Evolutionary conservation across 1,284 basidiomycete genomes (phyloP).

Genomic region (Blastosporella zonata): DNA sequence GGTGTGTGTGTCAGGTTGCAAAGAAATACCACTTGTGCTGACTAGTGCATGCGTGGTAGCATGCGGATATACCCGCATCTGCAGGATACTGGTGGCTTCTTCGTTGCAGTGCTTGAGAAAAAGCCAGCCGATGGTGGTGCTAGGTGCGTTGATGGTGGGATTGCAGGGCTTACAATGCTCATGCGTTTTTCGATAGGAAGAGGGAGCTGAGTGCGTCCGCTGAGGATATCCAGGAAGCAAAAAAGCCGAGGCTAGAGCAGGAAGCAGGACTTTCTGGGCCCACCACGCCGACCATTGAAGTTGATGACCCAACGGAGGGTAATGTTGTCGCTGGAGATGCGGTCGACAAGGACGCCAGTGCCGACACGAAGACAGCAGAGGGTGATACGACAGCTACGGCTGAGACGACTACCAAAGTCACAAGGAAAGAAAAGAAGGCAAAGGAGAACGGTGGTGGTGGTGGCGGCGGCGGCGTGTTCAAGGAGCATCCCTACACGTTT

Average conservation of each 20-base stretch:
- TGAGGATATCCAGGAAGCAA: constrained; percentile 20
- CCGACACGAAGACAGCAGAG: not conserved
- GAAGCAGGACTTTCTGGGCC: constrained; percentile 12
- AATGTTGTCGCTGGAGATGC: not conserved
- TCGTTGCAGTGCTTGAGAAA: constrained; percentile 84
- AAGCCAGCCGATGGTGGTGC: constrained; percentile 23
- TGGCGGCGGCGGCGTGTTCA: constrained; percentile 58
- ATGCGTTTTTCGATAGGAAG: constrained; percentile 8
- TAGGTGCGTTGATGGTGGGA: constrained; percentile 6
- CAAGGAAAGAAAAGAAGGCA: constrained; percentile 16
- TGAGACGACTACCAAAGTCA: not conserved
- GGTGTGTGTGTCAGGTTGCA: constrained; percentile 45
- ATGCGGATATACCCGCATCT: constrained; percentile 92
- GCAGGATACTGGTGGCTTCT: constrained; percentile 98
- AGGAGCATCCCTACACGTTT: constrained; percentile 90
- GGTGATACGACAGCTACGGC: not conserved
- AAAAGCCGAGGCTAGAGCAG: constrained; percentile 25
- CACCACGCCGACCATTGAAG: constrained; percentile 2
- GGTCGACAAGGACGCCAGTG: not conserved
- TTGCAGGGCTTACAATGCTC: not conserved
- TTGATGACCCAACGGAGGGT: constrained; percentile 9
- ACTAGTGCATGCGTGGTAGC: constrained; percentile 35
- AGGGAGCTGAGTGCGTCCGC: constrained; percentile 20
- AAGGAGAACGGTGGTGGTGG: constrained; percentile 20
- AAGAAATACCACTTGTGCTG: not conserved